Percentiles rank a stretch among this genome's conserved stretches.
Conservation (phyloP, 495 filamentous ascomycete genomes). For the Aspergillus bertholletiae region DNA sequence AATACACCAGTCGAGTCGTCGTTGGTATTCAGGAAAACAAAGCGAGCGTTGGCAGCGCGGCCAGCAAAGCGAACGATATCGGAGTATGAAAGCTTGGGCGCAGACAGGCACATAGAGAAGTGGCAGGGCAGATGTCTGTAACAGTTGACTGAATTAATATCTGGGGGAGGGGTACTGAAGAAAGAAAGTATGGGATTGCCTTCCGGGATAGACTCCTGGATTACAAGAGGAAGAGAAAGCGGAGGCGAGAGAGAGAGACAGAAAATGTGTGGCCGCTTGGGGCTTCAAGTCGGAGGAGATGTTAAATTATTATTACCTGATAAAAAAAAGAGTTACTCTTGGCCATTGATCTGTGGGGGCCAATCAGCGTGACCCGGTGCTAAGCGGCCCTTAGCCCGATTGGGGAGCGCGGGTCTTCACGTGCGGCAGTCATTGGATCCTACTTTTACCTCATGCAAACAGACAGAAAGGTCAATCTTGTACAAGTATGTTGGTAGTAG, state of each 20-base stretch:
- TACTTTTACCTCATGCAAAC: no score
- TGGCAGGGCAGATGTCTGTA: conserved; percentile 7
- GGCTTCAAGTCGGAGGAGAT: neutral
- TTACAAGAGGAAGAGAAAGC: conserved; percentile 1
- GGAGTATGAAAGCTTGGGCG: conserved; percentile 29
- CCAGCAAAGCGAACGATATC: conserved; percentile 32
- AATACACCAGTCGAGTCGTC: conserved; percentile 11
- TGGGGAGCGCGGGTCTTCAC: neutral
- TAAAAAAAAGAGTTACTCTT: neutral
- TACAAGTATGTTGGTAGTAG: no score
- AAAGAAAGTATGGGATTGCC: neutral
- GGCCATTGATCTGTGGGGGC: neutral
- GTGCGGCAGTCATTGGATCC: conserved; percentile 1
- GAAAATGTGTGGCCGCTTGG: neutral
- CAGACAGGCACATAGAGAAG: conserved; percentile 42
- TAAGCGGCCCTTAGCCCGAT: conserved; percentile 18
- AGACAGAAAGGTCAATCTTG: no score
- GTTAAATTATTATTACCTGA: neutral
- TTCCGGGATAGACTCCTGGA: neutral
- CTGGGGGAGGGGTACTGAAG: no score
- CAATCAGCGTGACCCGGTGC: conserved; percentile 20
- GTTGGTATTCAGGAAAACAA: conserved; percentile 11
- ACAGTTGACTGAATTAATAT: no score
- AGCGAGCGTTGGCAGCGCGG: conserved; percentile 21
- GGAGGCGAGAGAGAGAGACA: no score